A percentile compares a stretch with the other conserved stretches of the same genome.
Conservation (phyloP, 495 filamentous ascomycete genomes). For the Aspergillus olivimuriae region DNA sequence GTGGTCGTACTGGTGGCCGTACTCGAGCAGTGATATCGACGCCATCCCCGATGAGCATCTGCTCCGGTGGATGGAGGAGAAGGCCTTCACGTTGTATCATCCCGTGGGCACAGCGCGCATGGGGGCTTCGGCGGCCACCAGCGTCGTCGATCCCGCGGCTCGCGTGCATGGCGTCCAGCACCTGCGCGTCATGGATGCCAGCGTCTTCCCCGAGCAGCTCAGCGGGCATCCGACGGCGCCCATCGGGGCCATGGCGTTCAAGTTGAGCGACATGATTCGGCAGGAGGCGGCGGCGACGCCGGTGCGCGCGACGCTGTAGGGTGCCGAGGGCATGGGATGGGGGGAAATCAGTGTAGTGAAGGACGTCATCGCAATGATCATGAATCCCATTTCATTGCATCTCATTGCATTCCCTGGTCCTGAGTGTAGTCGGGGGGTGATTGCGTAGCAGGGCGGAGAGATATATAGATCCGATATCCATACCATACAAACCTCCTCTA, state of each 20-base stretch:
- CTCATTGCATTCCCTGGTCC: too few species aligned
- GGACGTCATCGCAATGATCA: too few species aligned
- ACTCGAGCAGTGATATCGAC: constrained; percentile 19
- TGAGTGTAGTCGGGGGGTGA: too few species aligned
- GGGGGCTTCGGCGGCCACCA: constrained; percentile 10
- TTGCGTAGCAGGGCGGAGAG: too few species aligned
- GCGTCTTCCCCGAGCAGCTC: constrained; percentile 22
- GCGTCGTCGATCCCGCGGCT: constrained; percentile 44
- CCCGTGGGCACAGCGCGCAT: constrained; percentile 22
- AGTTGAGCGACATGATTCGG: constrained; percentile 17
- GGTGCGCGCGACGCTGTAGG: too few species aligned
- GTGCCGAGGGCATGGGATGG: too few species aligned
- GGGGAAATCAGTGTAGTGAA: too few species aligned
- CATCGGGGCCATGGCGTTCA: constrained; percentile 17
- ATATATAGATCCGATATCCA: too few species aligned
- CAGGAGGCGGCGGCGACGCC: neutral
- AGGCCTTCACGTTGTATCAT: constrained; percentile 21
- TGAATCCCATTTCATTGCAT: too few species aligned
- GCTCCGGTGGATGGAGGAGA: constrained; percentile 17
- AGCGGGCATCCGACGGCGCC: constrained; percentile 18
- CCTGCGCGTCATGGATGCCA: constrained; percentile 39
- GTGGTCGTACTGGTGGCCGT: constrained; percentile 21
- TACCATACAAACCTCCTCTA: too few species aligned
- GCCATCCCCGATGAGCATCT: constrained; percentile 18
- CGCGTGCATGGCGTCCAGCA: constrained; percentile 33